These are phyloP conservation scores for Colletotrichum gigasporum DNA, from an alignment of 2,329 filamentous ascomycete genomes.

Conservation along the genomic window DNA sequence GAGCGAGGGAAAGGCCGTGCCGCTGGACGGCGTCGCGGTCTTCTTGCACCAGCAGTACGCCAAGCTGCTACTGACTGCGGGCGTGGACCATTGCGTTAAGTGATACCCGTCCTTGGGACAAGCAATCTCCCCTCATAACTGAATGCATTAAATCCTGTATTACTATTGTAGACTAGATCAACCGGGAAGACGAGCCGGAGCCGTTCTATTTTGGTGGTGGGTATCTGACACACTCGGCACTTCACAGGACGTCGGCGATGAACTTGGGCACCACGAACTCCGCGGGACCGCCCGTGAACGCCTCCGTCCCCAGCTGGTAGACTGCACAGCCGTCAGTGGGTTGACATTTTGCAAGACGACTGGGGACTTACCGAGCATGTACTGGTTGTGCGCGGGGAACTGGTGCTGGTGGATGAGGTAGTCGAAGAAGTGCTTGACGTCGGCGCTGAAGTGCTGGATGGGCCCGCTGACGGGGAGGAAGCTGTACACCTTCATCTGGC, in stretches of 20 bases:
- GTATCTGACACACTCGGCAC: background rate
- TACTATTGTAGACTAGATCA: conserved; percentile 6
- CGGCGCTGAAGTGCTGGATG: conserved; percentile 59
- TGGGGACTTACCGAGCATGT: conserved; percentile 36
- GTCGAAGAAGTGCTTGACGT: conserved; percentile 62
- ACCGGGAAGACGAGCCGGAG: background rate
- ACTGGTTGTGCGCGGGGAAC: conserved; percentile 42
- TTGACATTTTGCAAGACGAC: fast-evolving
- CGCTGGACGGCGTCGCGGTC: background rate
- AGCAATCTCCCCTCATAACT: background rate
- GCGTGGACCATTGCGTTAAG: conserved; percentile 9
- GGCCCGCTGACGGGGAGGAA: conserved; percentile 47
- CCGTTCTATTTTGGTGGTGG: no score
- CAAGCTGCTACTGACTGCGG: conserved; percentile 12
- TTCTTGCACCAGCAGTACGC: conserved; percentile 17
- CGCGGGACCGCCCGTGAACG: conserved; percentile 37
- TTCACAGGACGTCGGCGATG: conserved; percentile 31
- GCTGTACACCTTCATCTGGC: conserved; percentile 64
- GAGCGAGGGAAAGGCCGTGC: background rate
- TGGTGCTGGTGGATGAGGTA: conserved; percentile 57
- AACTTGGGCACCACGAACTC: conserved; percentile 34
- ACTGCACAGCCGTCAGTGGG: conserved; percentile 22
- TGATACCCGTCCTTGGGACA: background rate
- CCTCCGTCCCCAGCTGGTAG: conserved; percentile 38
- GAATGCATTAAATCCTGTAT: background rate